Conservation (phyloP, 768 basidiomycete species). For the Suillus hirtellus region DNA sequence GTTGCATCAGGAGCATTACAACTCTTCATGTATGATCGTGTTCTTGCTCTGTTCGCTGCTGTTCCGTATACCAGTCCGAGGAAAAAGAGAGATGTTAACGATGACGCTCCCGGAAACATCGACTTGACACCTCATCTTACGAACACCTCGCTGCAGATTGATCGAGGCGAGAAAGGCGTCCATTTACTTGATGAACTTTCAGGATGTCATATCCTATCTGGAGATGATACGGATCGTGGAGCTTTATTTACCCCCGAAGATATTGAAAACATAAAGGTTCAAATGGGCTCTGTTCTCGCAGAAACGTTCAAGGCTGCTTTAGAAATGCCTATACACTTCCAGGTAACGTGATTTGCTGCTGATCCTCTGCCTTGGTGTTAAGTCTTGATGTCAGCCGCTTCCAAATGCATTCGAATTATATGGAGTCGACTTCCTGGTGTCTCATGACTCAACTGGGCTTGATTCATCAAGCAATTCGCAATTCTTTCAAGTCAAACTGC, state of each 20-base stretch:
- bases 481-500: constrained; percentile 63
- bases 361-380: no score
- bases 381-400: constrained; percentile 51
- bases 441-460: constrained; percentile 34
- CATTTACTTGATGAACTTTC: constrained; percentile 78
- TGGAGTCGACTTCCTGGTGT: constrained; percentile 89
- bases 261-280: constrained; percentile 52
- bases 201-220: constrained; percentile 56
- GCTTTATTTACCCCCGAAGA: constrained; percentile 38
- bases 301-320: constrained; percentile 88
- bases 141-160: constrained; percentile 84
- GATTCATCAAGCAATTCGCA: background rate
- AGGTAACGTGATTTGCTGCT: constrained; percentile 45
- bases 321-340: constrained; percentile 81
- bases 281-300: constrained; percentile 64
- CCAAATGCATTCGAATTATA: constrained; percentile 95
- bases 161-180: constrained; percentile 68
- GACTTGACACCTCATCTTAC: constrained; percentile 82
- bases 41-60: constrained; percentile 87
- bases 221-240: constrained; percentile 4
- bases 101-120: constrained; percentile 24
- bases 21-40: constrained; percentile 78
- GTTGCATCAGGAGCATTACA: constrained; percentile 74
- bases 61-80: constrained; percentile 61
- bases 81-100: constrained; percentile 27